phyloP scores from a whole-genome alignment of 768 basidiomycete genomes.

The Rhizopogon vulgaris region DNA sequence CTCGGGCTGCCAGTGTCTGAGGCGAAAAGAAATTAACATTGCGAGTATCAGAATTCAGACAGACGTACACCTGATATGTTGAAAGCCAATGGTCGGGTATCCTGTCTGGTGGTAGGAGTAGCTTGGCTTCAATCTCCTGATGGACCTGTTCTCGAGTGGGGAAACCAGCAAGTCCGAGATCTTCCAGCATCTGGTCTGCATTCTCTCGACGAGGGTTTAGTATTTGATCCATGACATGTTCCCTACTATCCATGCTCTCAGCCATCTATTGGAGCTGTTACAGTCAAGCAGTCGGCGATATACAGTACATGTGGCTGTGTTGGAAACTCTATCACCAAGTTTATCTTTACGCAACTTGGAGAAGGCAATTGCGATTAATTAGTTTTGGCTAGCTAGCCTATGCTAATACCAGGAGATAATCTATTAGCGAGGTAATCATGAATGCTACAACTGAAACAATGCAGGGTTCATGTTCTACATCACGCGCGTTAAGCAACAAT shows the following conservation, averaged over 20 bases:
- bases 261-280: background rate
- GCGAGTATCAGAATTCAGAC: conserved; percentile 4
- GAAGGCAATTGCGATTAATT: background rate
- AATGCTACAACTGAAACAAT: conserved; percentile 17
- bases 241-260: conserved; percentile 5
- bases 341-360: background rate
- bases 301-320: background rate
- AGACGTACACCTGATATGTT: conserved; percentile 75
- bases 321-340: background rate
- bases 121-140: conserved; percentile 64
- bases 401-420: background rate
- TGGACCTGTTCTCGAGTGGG: conserved; percentile 58
- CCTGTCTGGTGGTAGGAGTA: conserved; percentile 62
- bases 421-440: background rate
- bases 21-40: conserved; percentile 8
- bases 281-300: too few species aligned
- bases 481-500: background rate
- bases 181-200: conserved; percentile 39
- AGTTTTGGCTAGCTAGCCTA: background rate
- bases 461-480: conserved; percentile 24
- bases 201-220: conserved; percentile 36
- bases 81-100: conserved; percentile 72
- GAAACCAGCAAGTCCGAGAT: conserved; percentile 50
- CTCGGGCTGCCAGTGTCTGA: conserved; percentile 68
- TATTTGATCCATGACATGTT: conserved; percentile 38